Evolutionary conservation across 371 early-diverging fungal genomes (phyloP).

Genomic region (Mortierella sp.): DNA sequence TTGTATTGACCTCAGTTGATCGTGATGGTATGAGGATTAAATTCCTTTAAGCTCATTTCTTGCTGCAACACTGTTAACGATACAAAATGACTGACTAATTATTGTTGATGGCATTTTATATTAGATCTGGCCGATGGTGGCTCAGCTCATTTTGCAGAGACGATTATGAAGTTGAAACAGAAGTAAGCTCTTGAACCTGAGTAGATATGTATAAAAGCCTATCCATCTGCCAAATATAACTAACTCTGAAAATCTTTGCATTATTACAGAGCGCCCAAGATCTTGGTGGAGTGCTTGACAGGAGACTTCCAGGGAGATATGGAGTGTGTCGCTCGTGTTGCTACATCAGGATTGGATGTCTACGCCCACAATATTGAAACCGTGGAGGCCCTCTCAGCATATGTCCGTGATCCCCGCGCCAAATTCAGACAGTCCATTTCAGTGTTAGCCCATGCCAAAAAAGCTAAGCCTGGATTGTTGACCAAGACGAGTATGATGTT

Average conservation of each 20-base stretch:
- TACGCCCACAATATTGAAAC: constrained; percentile 99
- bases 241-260: too few relatives aligned
- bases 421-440: constrained; percentile 92
- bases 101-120: too few relatives aligned
- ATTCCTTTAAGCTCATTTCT: neutral
- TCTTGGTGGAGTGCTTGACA: constrained; percentile 96
- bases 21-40: constrained; percentile 78
- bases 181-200: constrained; percentile 65
- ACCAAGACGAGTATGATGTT: constrained; percentile 99
- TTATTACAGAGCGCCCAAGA: constrained; percentile 83
- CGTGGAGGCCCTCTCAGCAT: constrained; percentile 90
- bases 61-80: too few relatives aligned
- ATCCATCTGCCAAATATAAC: too few relatives aligned
- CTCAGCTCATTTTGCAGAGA: constrained; percentile 93
- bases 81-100: too few relatives aligned
- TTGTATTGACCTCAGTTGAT: constrained; percentile 97
- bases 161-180: constrained; percentile 87
- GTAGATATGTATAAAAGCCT: neutral
- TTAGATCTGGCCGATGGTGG: constrained; percentile 94
- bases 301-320: constrained; percentile 95
- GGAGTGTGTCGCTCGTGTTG: constrained; percentile 84
- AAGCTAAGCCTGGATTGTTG: constrained; percentile 79
- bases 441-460: constrained; percentile 92
- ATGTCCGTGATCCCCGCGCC: constrained; percentile 96
- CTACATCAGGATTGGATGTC: constrained; percentile 93